These are phyloP conservation scores for Harrya chromipes DNA, from an alignment of 768 basidiomycete genomes.

Conservation along the genomic window DNA sequence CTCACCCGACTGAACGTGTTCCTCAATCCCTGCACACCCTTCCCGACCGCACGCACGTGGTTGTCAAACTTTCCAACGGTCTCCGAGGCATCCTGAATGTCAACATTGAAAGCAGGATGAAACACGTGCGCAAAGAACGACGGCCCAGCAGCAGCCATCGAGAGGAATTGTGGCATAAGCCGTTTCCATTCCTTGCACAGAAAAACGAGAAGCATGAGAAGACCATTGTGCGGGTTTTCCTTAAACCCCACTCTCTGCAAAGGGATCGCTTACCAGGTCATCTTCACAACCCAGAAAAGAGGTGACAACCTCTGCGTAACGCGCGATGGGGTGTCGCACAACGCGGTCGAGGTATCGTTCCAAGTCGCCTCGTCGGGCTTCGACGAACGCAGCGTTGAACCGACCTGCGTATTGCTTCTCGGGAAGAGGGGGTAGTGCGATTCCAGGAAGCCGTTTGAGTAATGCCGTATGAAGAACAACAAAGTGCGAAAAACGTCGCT, in stretches of 20 bases:
- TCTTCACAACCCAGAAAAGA: constrained; percentile 78
- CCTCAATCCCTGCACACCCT: constrained; percentile 65
- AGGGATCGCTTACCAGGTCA: constrained; percentile 55
- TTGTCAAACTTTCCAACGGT: constrained; percentile 58
- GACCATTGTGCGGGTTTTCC: constrained; percentile 1
- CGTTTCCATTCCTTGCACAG: constrained; percentile 65
- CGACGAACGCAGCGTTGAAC: constrained; percentile 79
- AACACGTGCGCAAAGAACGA: constrained; percentile 76
- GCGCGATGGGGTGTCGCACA: constrained; percentile 70
- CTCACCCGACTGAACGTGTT: constrained; percentile 59
- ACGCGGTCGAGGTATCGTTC: constrained; percentile 73
- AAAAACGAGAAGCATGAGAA: not conserved
- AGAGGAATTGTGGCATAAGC: constrained; percentile 55
- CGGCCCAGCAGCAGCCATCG: constrained; percentile 65
- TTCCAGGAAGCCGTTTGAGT: constrained; percentile 64
- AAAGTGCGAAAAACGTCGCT: constrained; percentile 84
- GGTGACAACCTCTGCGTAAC: constrained; percentile 75
- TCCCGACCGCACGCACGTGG: constrained; percentile 63
- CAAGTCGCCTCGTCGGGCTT: constrained; percentile 76
- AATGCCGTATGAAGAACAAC: constrained; percentile 72
- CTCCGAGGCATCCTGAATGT: constrained; percentile 64
- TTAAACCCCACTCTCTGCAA: not conserved
- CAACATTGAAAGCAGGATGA: constrained; percentile 83
- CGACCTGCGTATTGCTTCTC: constrained; percentile 83
- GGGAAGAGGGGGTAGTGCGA: constrained; percentile 77